These are phyloP conservation scores for Quambalaria eucalypti DNA, from an alignment of 1,284 basidiomycete genomes.

Conservation along the genomic window DNA sequence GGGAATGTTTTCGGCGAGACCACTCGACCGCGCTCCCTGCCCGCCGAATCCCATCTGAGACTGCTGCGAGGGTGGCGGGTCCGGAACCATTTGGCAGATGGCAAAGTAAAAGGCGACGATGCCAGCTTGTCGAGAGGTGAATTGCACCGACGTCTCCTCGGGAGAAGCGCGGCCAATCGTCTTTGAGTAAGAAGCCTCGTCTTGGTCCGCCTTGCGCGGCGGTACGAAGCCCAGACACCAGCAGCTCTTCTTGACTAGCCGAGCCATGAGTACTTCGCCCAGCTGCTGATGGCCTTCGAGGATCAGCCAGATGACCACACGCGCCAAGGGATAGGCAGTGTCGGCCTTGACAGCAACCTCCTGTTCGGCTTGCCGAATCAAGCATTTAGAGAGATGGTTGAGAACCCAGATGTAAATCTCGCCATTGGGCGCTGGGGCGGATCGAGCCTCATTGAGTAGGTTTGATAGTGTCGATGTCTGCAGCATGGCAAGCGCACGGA, in stretches of 20 bases:
- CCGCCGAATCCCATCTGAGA: not conserved
- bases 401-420: slow-evolving; percentile 64
- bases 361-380: slow-evolving; percentile 85
- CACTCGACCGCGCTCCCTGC: not conserved
- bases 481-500: not conserved
- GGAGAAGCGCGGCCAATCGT: slow-evolving; percentile 59
- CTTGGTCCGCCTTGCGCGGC: slow-evolving; percentile 3
- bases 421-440: slow-evolving; percentile 41
- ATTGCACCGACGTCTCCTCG: slow-evolving; percentile 56
- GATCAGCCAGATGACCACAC: slow-evolving; percentile 64
- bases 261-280: slow-evolving; percentile 70
- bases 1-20: slow-evolving; percentile 12
- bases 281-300: slow-evolving; percentile 55
- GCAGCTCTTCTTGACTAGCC: slow-evolving; percentile 69
- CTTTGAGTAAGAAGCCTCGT: slow-evolving; percentile 57
- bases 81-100: slow-evolving; percentile 48
- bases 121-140: slow-evolving; percentile 67
- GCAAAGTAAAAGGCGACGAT: slow-evolving; percentile 81
- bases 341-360: slow-evolving; percentile 83
- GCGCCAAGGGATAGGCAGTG: slow-evolving; percentile 72
- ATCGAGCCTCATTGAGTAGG: slow-evolving; percentile 49
- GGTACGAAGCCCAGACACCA: slow-evolving; percentile 52
- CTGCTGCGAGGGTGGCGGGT: not conserved
- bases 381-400: slow-evolving; percentile 75
- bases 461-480: slow-evolving; percentile 62